Base-by-base conservation (phyloP, 495 filamentous ascomycete species). In the Lichina pygmaea region DNA sequence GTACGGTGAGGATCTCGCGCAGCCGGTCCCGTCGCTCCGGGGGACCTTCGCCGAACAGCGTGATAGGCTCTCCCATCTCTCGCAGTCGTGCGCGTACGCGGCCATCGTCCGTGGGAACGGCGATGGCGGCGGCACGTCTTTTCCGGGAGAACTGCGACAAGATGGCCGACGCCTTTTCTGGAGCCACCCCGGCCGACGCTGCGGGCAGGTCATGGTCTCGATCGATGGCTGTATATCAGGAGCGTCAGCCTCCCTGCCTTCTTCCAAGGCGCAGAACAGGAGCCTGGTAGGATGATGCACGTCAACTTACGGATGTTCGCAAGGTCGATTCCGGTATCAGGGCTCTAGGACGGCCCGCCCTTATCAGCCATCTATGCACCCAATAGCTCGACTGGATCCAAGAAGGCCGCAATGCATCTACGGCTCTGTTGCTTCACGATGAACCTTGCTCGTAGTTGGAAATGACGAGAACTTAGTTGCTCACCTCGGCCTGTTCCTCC, bases 81-180 rank as follows among this genome's bases (percentile, higher is more conserved):
- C 91, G 77, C 44, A 95, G 63, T 34, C 73, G 73, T 24, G 70
- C 62, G 37, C 84, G 78, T 34, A 99, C 86, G 50, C 78, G 74
- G 31, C 68, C 78, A 65, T 99, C 91, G 53, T 93, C 85, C 44
- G 89, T 99, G 6, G 89, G 89, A 4, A 99, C 91, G n/a, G 77
- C 76, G 53, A 94, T 84, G 10, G 79, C 77, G 8, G 86, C 86
- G 6, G 83, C 86, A 55, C 79, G 68, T 50, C 84, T 72, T 60
- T 89, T 91, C 12, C 86, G 77, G 47, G 81, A 75, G 57, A 97
- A 86, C 55, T 97, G 89, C 24, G 74, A 77, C 6, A 91, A 64
- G 44, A 97, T 77, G 0, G 84, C 83, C 8, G 83, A 86, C 11
- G 86, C 86, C 50, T 81, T 78, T 55, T 92, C 82, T 1, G 80